Evolutionary conservation across 2,329 filamentous ascomycete species (phyloP), one percentile per base, ranked within the genome.

Genomic region (Diaporthe australafricana): DNA sequence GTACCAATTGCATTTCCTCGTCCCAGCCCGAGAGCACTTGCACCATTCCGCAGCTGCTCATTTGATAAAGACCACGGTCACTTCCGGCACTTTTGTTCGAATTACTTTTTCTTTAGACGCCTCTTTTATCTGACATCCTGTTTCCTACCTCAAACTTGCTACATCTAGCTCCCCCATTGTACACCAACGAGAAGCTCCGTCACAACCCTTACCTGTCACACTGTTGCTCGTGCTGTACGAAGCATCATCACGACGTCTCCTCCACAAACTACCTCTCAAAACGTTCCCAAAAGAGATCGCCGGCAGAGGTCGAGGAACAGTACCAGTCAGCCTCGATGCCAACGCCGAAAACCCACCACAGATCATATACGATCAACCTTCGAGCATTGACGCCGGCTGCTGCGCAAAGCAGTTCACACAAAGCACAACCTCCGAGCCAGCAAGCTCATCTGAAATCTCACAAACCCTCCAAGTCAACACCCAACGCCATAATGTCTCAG

Each of bases 331-430:
- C 45, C 69, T 67, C 72, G n/a, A 73, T 73, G 72, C 62, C 72
- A 73, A 66, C 65, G n/a, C 32, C 70, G 32, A 72, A 60, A 70
- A 35, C 70, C 45, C 72, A 72, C 50, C 66, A 67, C 40, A 71
- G 72, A 72, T 73, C 72, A 62, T 67, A 66, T 63, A 73, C 72
- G 70, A 73, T 73, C 70, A 73, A 50, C 65, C 52, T 73, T 17
- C 72, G 70, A 40, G 52, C 57, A 11, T 63, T 63, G 57, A 68
- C 55, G 52, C 72, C 70, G 22, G 63, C 48, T 25, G 35, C 48
- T 20, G 22, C 63, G 27, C 55, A 68, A 25, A 45, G 47, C 35
- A 30, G 42, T 22, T 22, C 40, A n/a, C 67, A 38, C 25, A 57
- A 50, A 22, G 9, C 42, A 30, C 53, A 12, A 12, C 42, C 62